Evolutionary conservation across 148 eudicot species (phyloP), one percentile per base, ranked within the genome.

Genomic region (Camellia granthamiana): DNA sequence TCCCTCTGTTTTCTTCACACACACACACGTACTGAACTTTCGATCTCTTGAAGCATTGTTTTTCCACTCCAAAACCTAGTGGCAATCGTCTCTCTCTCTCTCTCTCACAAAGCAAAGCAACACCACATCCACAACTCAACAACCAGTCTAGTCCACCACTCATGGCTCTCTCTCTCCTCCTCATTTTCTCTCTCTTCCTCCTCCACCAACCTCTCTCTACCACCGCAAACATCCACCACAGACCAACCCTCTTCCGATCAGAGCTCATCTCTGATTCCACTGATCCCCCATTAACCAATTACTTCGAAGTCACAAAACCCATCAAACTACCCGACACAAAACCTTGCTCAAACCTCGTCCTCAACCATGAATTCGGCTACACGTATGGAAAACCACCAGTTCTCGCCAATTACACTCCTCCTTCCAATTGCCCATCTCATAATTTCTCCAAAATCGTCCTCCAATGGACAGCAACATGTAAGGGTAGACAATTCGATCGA

Each of bases 251-350:
- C 18, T 80, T 85, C 85, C 54, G 84, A 83, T 81, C 88, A 65
- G 68, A 85, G 2, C 80, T 80, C 75, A 72, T 76, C 62, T 38
- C 82, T 59, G 69, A 80, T 11, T 69, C 67, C 74, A 38, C 58
- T 71, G 62, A 78, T 72, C 5, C 72, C 62, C 56, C 85, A 75
- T 88, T 90, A 30, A 86, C 85, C 58, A 72, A 78, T 15, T 89
- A 65, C 88, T 95, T 95, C 61, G 91, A 95, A 75, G 98, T 95
- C 65, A 88, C 93, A 67, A 88, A 85, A 49, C 97, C 95, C 59
- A 83, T 90, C 71, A 73, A 83, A 49, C 77, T 81, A 9, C 90
- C 93, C 74, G 74, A 52, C 6, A 83, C 94, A 69, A 81, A 82
- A 58, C 92, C 97, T 18, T 92, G 93, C 76, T 86, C 94, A 1